Evolutionary conservation across 106 monocot genomes (phyloP).

Genomic region (Dendrobium catenatum): DNA sequence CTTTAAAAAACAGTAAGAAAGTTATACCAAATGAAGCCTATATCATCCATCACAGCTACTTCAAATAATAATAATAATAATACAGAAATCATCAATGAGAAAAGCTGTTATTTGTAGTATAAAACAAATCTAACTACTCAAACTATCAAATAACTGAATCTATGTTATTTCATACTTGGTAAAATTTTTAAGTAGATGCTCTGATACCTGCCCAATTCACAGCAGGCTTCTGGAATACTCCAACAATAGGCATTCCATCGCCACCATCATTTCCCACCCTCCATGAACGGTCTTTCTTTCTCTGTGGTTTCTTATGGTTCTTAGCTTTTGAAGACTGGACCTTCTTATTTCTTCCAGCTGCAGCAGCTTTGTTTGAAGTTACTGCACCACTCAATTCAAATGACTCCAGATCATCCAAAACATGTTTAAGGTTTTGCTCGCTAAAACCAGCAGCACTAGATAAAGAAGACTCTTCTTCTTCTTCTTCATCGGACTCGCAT

Average conservation of each 20-base stretch:
- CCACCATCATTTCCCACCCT: conserved; percentile 67
- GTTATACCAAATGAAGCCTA: too few relatives aligned
- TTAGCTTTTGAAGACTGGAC: conserved; percentile 26
- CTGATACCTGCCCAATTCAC: conserved; percentile 37
- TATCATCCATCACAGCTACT: too few relatives aligned
- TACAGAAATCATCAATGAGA: too few relatives aligned
- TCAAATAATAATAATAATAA: too few relatives aligned
- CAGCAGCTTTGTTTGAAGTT: conserved; percentile 15
- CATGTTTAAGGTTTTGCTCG: conserved; percentile 10
- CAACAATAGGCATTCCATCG: conserved; percentile 81
- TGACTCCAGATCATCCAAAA: conserved; percentile 51
- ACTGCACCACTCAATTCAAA: conserved; percentile 44
- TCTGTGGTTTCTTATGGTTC: conserved; percentile 83
- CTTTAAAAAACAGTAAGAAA: too few relatives aligned
- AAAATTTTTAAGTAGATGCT: conserved; percentile 14
- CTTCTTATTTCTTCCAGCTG: conserved; percentile 35
- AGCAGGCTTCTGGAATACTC: conserved; percentile 79
- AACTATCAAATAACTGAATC: too few relatives aligned
- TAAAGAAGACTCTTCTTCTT: neutral
- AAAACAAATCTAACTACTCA: too few relatives aligned
- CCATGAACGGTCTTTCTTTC: conserved; percentile 91
- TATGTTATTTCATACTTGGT: too few relatives aligned
- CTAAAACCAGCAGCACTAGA: neutral
- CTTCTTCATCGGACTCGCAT: conserved; percentile 16
- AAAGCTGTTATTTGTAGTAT: too few relatives aligned